A percentile compares a stretch with the other conserved stretches of the same genome.
These are phyloP conservation scores for Dipteronia sinensis DNA, from an alignment of 345 rosid genomes.

Conservation along the genomic window DNA sequence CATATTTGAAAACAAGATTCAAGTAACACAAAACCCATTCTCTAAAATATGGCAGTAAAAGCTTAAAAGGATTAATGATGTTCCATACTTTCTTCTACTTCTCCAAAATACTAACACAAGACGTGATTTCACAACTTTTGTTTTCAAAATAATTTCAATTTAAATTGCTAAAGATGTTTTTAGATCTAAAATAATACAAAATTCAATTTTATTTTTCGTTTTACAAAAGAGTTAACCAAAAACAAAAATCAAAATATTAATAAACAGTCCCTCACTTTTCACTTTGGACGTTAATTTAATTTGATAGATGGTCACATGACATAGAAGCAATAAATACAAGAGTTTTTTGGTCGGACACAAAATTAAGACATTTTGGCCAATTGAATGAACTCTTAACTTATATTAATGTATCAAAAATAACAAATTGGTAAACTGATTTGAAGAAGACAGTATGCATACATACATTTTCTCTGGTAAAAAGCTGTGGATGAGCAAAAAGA, in stretches of 20 bases:
- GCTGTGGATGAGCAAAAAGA: constrained; percentile 81
- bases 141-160: neutral
- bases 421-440: constrained; percentile 15
- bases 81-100: neutral
- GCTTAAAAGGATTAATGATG: too few species aligned
- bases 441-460: constrained; percentile 23
- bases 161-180: neutral
- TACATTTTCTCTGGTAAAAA: constrained; percentile 81
- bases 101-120: neutral
- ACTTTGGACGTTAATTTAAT: neutral
- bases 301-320: neutral
- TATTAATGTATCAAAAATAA: neutral
- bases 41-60: too few species aligned
- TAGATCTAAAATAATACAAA: neutral
- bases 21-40: too few species aligned
- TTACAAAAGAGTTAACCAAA: neutral
- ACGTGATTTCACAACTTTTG: neutral
- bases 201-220: neutral
- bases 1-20: too few species aligned
- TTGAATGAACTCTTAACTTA: neutral
- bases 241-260: neutral
- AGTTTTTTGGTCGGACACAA: neutral
- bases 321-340: neutral
- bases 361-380: constrained; percentile 4
- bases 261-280: neutral